phyloP scores from a whole-genome alignment of 768 basidiomycete species.

The Mycena haematopus region DNA sequence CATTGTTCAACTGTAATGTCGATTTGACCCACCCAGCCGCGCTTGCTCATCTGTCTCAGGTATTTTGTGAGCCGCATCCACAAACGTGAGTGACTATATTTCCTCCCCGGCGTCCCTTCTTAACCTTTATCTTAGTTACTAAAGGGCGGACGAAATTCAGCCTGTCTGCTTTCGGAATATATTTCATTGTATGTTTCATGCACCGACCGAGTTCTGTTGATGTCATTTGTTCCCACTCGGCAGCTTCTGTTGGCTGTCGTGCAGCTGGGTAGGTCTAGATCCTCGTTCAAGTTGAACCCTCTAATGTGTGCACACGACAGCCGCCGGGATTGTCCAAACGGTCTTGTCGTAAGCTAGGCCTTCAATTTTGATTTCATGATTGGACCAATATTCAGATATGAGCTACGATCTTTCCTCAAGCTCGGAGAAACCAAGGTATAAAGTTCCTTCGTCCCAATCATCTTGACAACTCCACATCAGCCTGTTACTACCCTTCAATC shows the following conservation, averaged over 20 bases:
- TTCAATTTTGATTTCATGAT: not conserved
- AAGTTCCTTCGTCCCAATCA: not conserved
- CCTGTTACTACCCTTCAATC: constrained; percentile 22
- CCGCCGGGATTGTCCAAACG: constrained; percentile 3
- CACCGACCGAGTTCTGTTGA: too few species aligned
- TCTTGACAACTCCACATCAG: not conserved
- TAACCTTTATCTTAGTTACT: constrained; percentile 1
- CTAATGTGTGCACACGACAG: not conserved
- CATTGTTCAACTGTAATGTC: constrained; percentile 13
- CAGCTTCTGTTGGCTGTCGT: constrained; percentile 1
- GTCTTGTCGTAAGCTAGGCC: not conserved
- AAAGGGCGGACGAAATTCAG: constrained; percentile 9
- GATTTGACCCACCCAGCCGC: not conserved
- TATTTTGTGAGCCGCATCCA: constrained; percentile 19
- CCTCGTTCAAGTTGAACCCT: too few species aligned
- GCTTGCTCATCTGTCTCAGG: not conserved
- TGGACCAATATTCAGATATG: not conserved
- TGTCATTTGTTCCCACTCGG: not conserved
- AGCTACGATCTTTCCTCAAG: constrained; percentile 4
- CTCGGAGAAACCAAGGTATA: constrained; percentile 5
- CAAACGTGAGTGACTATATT: constrained; percentile 5
- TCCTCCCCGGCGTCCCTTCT: not conserved
- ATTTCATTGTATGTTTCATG: constrained; percentile 2
- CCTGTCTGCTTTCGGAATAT: constrained; percentile 16
- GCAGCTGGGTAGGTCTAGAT: not conserved